These are phyloP conservation scores for Trametes meyenii DNA, from an alignment of 768 basidiomycete genomes.

Conservation along the genomic window DNA sequence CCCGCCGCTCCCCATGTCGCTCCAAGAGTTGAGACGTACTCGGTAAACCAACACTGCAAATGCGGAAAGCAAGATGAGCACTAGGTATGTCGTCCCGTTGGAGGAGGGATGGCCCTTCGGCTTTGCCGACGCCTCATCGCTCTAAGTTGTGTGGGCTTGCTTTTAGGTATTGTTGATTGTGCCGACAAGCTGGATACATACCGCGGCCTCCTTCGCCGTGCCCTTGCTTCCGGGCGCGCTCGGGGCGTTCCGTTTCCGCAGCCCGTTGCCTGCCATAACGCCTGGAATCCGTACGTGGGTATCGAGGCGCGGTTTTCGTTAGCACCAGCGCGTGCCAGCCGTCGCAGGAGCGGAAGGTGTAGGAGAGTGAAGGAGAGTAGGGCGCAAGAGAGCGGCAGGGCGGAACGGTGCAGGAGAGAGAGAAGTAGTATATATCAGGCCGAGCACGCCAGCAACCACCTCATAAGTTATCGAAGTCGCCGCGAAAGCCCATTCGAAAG, in stretches of 20 bases:
- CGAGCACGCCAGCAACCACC: conserved; percentile 5
- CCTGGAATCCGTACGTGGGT: not conserved
- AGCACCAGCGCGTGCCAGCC: conserved; percentile 13
- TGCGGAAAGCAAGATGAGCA: conserved; percentile 16
- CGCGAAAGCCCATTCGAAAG: not conserved
- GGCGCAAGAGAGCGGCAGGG: not conserved
- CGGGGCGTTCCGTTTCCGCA: conserved; percentile 11
- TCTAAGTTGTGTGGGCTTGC: not conserved
- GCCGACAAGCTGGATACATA: not conserved
- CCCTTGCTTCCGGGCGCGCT: not conserved
- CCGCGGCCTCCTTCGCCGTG: conserved; percentile 2
- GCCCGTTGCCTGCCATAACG: conserved; percentile 3
- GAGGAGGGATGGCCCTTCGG: not conserved
- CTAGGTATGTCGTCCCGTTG: conserved; percentile 5
- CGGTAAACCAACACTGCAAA: conserved; percentile 17
- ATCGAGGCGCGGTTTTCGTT: not conserved
- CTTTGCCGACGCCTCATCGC: not conserved
- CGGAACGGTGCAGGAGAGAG: not conserved
- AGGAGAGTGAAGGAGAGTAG: not conserved
- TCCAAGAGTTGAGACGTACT: conserved; percentile 11
- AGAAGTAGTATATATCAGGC: not conserved
- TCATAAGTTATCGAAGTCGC: conserved; percentile 5
- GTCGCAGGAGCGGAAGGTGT: not conserved
- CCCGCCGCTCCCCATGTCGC: not conserved
- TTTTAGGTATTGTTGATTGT: not conserved